Base-by-base conservation (phyloP, 2,329 filamentous ascomycete species). In the Neoascochyta sp. region DNA sequence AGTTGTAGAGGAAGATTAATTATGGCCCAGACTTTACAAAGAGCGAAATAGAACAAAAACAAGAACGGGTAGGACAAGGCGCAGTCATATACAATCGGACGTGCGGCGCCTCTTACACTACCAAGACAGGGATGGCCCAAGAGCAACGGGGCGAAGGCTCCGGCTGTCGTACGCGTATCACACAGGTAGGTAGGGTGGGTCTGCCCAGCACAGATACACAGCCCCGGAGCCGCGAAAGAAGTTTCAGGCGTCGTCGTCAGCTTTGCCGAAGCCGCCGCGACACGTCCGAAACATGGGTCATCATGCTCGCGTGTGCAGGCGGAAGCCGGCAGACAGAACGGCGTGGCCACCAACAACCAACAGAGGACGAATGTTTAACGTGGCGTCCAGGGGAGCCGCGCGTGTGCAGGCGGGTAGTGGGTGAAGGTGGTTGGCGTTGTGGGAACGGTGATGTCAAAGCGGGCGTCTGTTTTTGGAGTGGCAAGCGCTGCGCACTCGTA, bases 221-320 rank as follows among this genome's bases (percentile, higher is more conserved):
- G 42, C 47, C 46, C 39, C 49, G 36, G 39, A 50, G 39, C 46
- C 44, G 40, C 36, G 36, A 36, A n/a, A 44, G 37, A 40, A 33
- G 54, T 60, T 56, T 59, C 53, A 59, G 49, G 49, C 47, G 48
- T 60, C 53, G 55, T 60, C 53, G 59, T 48, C 54, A 31, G 21
- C 19, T 20, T 34, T 39, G 41, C 41, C 45, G 45, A 41, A 27
- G 23, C 32, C 21, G 39, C 39, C 47, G 46, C 44, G 36, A 52
- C 51, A 43, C 38, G 31, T 34, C 29, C 52, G 54, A 60, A 52
- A 54, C 54, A 39, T 35, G 32, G 32, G 27, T 20, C 22, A 22
- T 37, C 19, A 37, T 37, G 34, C 34, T 19, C 24, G 32, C 26
- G 26, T n/a, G 9, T n/a, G 16, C 16, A 11, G 14, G 12, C 18